Conservation (phyloP, 2,329 filamentous ascomycete species). For the Diplocarpon mali region DNA sequence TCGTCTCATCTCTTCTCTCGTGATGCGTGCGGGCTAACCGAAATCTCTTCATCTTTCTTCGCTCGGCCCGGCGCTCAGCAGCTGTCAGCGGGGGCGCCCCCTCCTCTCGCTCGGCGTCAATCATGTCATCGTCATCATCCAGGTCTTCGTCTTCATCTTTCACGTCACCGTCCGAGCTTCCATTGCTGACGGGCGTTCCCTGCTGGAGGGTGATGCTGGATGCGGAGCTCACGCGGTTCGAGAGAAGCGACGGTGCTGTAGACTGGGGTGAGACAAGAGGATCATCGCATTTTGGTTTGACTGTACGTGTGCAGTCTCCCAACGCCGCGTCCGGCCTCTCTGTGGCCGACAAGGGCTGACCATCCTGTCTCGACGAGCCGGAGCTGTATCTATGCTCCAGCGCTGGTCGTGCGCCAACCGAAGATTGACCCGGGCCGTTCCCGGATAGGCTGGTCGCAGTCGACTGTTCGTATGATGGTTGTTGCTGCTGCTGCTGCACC, state of each 20-base stretch:
- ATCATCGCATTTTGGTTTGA: conserved; percentile 31
- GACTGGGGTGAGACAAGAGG: conserved; percentile 32
- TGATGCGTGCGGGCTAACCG: conserved; percentile 38
- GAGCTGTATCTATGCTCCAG: conserved; percentile 26
- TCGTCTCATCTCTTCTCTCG: background rate
- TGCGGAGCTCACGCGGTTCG: conserved; percentile 32
- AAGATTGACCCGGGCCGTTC: conserved; percentile 14
- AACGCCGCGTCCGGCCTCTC: conserved; percentile 26
- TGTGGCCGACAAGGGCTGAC: conserved; percentile 14
- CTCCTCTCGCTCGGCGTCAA: conserved; percentile 36
- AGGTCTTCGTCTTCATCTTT: conserved; percentile 27
- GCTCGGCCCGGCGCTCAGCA: conserved; percentile 45
- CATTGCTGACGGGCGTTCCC: conserved; percentile 31
- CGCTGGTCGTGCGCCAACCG: conserved; percentile 15
- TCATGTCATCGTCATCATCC: conserved; percentile 45
- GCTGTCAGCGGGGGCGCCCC: conserved; percentile 37
- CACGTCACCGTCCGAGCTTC: conserved; percentile 13
- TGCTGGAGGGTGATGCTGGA: conserved; percentile 30
- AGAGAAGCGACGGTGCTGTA: conserved; percentile 29
- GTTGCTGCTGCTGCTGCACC: no score
- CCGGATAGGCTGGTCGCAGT: conserved; percentile 18
- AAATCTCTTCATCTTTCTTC: conserved; percentile 68
- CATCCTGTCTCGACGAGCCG: conserved; percentile 19
- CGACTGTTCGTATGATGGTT: conserved; percentile 21
- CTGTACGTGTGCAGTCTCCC: conserved; percentile 17